Percentiles rank a stretch among this genome's conserved stretches.
Evolutionary conservation across 805 yeast species (phyloP).

Genomic region (Teunomyces cretensis): DNA sequence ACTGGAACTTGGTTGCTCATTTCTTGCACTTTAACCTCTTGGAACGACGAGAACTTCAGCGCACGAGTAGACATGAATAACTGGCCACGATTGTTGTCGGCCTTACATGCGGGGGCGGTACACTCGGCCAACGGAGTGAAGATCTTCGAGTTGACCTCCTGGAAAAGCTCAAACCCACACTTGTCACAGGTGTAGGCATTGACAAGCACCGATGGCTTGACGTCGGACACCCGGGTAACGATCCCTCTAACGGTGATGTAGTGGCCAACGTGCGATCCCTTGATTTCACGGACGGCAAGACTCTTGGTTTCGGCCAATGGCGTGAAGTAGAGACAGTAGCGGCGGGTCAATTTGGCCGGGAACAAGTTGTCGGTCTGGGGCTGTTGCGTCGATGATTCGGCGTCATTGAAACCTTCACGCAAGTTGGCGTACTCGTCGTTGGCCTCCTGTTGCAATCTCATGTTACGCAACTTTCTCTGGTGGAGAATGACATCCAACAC

Average conservation of each 20-base stretch:
- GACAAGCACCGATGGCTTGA: conserved; percentile 86
- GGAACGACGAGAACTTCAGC: conserved; percentile 91
- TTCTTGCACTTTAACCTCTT: conserved; percentile 93
- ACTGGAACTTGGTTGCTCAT: conserved; percentile 95
- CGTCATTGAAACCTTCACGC: conserved; percentile 32
- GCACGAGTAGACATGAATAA: conserved; percentile 92
- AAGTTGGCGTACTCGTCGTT: conserved; percentile 56
- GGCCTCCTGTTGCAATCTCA: conserved; percentile 65
- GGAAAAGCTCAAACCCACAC: conserved; percentile 96
- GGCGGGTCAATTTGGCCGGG: conserved; percentile 82
- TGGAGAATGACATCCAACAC: conserved; percentile 90
- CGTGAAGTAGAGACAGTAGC: conserved; percentile 83
- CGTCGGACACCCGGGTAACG: conserved; percentile 93
- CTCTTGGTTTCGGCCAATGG: conserved; percentile 64
- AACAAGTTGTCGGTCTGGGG: conserved; percentile 50
- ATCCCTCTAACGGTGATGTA: conserved; percentile 91
- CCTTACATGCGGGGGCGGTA: conserved; percentile 73
- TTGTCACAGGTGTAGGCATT: conserved; percentile 97
- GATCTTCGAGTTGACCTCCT: conserved; percentile 81
- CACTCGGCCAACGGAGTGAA: conserved; percentile 90
- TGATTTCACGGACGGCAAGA: conserved; percentile 85
- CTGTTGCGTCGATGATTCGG: conserved; percentile 13
- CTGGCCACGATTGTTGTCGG: conserved; percentile 83
- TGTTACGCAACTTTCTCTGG: conserved; percentile 84
- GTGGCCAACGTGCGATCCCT: conserved; percentile 80